Percentiles rank a stretch among this genome's conserved stretches.
Evolutionary conservation across 2,329 filamentous ascomycete genomes (phyloP).

Genomic region (Cercospora zeae-maydis): DNA sequence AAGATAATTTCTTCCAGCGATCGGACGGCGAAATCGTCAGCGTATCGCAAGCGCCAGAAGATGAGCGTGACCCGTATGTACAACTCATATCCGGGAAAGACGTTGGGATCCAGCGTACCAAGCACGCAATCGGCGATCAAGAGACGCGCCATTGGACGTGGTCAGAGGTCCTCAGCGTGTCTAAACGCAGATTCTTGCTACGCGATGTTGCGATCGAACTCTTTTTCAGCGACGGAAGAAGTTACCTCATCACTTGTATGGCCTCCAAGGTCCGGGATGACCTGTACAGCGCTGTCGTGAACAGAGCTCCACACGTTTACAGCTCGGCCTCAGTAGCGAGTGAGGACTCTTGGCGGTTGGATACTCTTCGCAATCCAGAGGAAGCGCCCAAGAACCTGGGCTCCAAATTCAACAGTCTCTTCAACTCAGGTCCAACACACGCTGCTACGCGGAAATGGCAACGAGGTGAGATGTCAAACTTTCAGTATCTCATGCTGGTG

Average conservation of each 20-base stretch:
- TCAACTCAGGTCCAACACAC: slow-evolving; percentile 76
- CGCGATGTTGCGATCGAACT: slow-evolving; percentile 94
- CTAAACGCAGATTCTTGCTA: slow-evolving; percentile 91
- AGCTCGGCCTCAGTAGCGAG: slow-evolving; percentile 60
- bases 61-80: slow-evolving; percentile 92
- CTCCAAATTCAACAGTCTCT: slow-evolving; percentile 87
- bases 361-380: slow-evolving; percentile 69
- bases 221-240: slow-evolving; percentile 94
- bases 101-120: slow-evolving; percentile 54
- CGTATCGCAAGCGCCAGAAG: slow-evolving; percentile 84
- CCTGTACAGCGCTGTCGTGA: slow-evolving; percentile 69
- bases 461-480: slow-evolving; percentile 93
- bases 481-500: slow-evolving; percentile 97
- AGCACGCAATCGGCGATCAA: slow-evolving; percentile 57
- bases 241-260: slow-evolving; percentile 85
- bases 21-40: slow-evolving; percentile 95
- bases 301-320: slow-evolving; percentile 72
- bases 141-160: slow-evolving; percentile 89
- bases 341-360: slow-evolving; percentile 88
- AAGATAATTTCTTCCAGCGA: slow-evolving; percentile 94
- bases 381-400: slow-evolving; percentile 67
- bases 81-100: slow-evolving; percentile 84
- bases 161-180: slow-evolving; percentile 91
- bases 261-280: slow-evolving; percentile 72
- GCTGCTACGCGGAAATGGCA: slow-evolving; percentile 87